Conservation (phyloP, 768 basidiomycete genomes). For the Lactarius hengduanensis region DNA sequence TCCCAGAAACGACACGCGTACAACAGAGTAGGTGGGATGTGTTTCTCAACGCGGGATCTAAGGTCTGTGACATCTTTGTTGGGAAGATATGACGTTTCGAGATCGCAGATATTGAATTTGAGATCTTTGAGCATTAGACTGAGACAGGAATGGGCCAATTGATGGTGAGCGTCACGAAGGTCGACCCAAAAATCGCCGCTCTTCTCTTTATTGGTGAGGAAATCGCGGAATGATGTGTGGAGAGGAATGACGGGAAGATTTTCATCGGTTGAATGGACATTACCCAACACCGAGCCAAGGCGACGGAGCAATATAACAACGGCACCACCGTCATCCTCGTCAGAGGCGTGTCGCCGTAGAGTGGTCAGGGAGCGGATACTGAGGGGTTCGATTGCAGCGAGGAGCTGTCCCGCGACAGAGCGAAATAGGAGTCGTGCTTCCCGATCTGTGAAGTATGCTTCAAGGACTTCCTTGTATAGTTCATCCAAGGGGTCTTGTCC, state of each 20-base stretch:
- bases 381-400: background rate
- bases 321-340: background rate
- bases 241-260: background rate
- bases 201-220: background rate
- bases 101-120: constrained; percentile 4
- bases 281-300: constrained; percentile 4
- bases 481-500: constrained; percentile 1
- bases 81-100: background rate
- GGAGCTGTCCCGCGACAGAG: background rate
- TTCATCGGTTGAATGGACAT: background rate
- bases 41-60: background rate
- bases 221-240: constrained; percentile 1
- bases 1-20: constrained; percentile 9
- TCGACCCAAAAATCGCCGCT: background rate
- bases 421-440: background rate
- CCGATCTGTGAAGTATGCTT: background rate
- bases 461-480: background rate
- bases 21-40: background rate
- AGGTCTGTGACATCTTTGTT: background rate
- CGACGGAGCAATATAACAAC: background rate
- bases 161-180: constrained; percentile 3
- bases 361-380: background rate
- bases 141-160: constrained; percentile 3
- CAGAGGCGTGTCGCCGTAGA: background rate
- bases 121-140: background rate